Evolutionary conservation across 2,329 filamentous ascomycete species (phyloP).

Genomic region (Fusarium tanahbumbuense): DNA sequence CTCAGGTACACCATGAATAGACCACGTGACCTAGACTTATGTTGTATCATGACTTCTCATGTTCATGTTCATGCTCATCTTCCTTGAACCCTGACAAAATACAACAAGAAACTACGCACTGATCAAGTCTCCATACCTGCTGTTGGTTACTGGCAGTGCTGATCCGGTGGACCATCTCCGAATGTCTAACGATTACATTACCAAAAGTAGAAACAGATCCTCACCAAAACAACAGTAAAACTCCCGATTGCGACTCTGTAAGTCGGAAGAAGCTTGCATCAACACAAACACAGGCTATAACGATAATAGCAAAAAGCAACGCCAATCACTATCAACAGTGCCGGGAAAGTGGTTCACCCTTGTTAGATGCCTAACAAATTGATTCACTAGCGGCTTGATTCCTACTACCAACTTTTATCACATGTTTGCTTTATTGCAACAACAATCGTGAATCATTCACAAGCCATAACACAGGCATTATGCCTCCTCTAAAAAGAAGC

Average conservation of each 20-base stretch:
- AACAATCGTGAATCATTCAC: conserved; percentile 14
- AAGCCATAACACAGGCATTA: conserved; percentile 43
- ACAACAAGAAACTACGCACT: not conserved
- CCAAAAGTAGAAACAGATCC: conserved; percentile 34
- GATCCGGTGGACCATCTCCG: conserved; percentile 25
- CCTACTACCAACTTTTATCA: not conserved
- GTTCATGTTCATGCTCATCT: not conserved
- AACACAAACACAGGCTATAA: conserved; percentile 14
- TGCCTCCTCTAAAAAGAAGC: conserved; percentile 58
- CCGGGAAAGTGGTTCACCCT: conserved; percentile 10
- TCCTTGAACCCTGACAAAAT: not conserved
- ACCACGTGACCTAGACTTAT: conserved; percentile 27
- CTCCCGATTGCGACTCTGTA: conserved; percentile 28
- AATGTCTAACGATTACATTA: conserved; percentile 12
- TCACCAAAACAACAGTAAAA: conserved; percentile 13
- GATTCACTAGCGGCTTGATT: conserved; percentile 1
- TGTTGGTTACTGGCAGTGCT: conserved; percentile 12
- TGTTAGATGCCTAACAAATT: conserved; percentile 12
- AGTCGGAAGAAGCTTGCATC: conserved; percentile 19
- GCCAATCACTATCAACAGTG: conserved; percentile 20
- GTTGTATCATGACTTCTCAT: not conserved
- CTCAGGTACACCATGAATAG: not conserved
- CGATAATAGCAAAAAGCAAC: conserved; percentile 22
- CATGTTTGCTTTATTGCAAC: not conserved
- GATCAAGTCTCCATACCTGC: not conserved